Percentiles rank a stretch among this genome's conserved stretches.
Conservation (phyloP, 495 filamentous ascomycete species). For the Penicillium longicatenatum region DNA sequence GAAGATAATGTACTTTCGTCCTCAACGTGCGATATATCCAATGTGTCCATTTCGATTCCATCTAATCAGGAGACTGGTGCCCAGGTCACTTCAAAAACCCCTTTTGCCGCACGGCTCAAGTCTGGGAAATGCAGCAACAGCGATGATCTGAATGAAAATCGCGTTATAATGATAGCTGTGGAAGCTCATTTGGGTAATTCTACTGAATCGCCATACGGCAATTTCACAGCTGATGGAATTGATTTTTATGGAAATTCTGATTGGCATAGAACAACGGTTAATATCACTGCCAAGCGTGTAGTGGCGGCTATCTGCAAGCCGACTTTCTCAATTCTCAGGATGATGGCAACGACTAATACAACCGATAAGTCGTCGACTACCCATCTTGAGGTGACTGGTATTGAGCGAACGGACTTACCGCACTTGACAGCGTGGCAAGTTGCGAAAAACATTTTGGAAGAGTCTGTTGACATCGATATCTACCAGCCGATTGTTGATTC, state of each 20-base stretch:
- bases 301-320: constrained; percentile 14
- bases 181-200: neutral
- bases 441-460: neutral
- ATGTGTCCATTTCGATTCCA: neutral
- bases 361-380: constrained; percentile 2
- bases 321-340: constrained; percentile 4
- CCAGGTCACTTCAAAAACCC: neutral
- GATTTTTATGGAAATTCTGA: neutral
- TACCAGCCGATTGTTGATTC: neutral
- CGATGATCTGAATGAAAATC: constrained; percentile 1
- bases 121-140: constrained; percentile 2
- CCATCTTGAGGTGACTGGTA: neutral
- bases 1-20: neutral
- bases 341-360: constrained; percentile 12
- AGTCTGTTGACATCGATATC: neutral
- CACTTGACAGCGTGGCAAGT: neutral
- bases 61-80: neutral
- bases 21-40: constrained; percentile 10
- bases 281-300: neutral
- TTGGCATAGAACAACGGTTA: neutral
- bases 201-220: neutral
- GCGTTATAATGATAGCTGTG: constrained; percentile 3
- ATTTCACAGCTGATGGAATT: neutral
- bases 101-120: neutral
- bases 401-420: neutral